Evolutionary conservation across 2,329 filamentous ascomycete species (phyloP).

Genomic region (Paradendryphiella salina): DNA sequence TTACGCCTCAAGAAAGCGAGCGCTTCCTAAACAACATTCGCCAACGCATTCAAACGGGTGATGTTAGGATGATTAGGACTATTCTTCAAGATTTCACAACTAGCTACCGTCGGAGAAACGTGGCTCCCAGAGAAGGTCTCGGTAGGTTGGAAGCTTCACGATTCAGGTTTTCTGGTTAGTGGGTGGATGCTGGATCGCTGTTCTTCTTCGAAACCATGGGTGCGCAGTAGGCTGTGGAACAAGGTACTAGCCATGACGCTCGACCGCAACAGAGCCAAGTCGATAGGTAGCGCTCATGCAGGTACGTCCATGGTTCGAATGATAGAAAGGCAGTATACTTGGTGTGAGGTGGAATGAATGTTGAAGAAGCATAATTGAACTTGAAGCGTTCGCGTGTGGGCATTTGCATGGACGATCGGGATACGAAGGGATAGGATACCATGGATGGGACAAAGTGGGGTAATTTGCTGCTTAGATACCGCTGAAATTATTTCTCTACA

Average conservation of each 20-base stretch:
- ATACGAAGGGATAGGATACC: slow-evolving; percentile 15
- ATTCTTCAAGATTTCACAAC: slow-evolving; percentile 96
- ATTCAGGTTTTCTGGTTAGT: slow-evolving; percentile 70
- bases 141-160: slow-evolving; percentile 83
- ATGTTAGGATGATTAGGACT: slow-evolving; percentile 77
- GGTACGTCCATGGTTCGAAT: not conserved
- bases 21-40: slow-evolving; percentile 79
- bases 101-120: slow-evolving; percentile 87
- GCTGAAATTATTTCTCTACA: slow-evolving; percentile 1
- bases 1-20: slow-evolving; percentile 78
- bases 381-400: slow-evolving; percentile 24
- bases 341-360: slow-evolving; percentile 12
- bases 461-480: slow-evolving; percentile 9
- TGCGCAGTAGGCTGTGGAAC: not conserved
- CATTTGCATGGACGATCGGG: slow-evolving; percentile 23
- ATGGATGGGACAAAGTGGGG: slow-evolving; percentile 7
- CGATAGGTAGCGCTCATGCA: not conserved
- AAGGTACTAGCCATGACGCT: not conserved
- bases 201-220: slow-evolving; percentile 6
- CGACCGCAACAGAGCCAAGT: not conserved
- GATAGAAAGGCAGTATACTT: slow-evolving; percentile 1
- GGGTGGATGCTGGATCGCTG: slow-evolving; percentile 13
- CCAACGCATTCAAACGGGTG: slow-evolving; percentile 70
- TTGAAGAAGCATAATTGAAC: slow-evolving; percentile 19
- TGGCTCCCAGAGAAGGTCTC: slow-evolving; percentile 90